Evolutionary conservation across 768 basidiomycete genomes (phyloP).

Genomic region (Boletus rufocinnamomeus): DNA sequence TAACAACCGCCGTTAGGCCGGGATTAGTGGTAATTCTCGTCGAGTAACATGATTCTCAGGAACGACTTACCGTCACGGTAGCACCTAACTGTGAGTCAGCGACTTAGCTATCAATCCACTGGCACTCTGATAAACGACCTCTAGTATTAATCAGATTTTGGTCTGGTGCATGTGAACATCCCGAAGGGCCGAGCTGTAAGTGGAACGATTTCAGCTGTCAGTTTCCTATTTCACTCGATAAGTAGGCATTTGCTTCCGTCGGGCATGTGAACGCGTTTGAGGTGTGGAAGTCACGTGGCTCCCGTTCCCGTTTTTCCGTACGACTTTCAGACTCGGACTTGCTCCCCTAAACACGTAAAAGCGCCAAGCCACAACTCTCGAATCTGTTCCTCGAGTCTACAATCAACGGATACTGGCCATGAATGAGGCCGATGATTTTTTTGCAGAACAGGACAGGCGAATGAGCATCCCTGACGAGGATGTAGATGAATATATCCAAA

Average conservation of each 20-base stretch:
- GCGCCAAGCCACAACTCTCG: not conserved
- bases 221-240: not conserved
- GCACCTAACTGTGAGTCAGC: not conserved
- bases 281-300: constrained; percentile 19
- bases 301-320: not conserved
- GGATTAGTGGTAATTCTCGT: constrained; percentile 1
- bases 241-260: not conserved
- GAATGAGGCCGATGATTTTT: constrained; percentile 49
- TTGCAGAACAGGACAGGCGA: constrained; percentile 53
- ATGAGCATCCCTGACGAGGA: constrained; percentile 59
- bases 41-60: constrained; percentile 21
- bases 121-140: too few species aligned
- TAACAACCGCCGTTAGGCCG: not conserved
- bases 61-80: constrained; percentile 10
- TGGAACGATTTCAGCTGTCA: not conserved
- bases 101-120: not conserved
- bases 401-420: constrained; percentile 9
- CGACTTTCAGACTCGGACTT: not conserved
- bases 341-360: constrained; percentile 11
- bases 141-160: not conserved
- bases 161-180: not conserved
- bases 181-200: not conserved
- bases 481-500: constrained; percentile 46
- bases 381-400: not conserved
- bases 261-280: constrained; percentile 3